A percentile compares a stretch with the other conserved stretches of the same genome.
Evolutionary conservation across 108 stramenopile genomes (phyloP).

Genomic region (Aurantiochytrium sp.): DNA sequence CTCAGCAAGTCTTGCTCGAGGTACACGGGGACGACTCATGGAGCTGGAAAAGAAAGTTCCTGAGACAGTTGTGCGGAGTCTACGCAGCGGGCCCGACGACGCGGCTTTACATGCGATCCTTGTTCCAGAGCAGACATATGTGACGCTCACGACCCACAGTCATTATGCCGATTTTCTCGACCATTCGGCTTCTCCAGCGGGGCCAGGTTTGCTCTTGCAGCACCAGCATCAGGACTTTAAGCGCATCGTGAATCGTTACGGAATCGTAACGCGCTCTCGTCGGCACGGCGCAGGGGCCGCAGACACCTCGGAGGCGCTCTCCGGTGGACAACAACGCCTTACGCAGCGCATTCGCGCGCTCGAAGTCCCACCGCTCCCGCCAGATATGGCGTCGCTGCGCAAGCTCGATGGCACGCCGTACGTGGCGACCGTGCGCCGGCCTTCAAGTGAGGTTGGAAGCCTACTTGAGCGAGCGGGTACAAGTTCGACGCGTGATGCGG

Average conservation of each 20-base stretch:
- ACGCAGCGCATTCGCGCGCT: slow-evolving; percentile 23
- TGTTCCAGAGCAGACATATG: not conserved
- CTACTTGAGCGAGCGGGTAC: not conserved
- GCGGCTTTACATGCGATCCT: not conserved
- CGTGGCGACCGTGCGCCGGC: not conserved
- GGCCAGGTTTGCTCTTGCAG: not conserved
- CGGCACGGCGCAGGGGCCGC: not conserved
- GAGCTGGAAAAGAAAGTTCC: not conserved
- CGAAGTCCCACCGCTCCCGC: slow-evolving; percentile 35
- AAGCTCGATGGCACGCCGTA: not conserved
- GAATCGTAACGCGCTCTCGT: not conserved
- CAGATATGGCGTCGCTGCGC: slow-evolving; percentile 31
- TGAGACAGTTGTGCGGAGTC: too few species aligned
- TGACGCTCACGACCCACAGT: not conserved
- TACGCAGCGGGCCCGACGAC: not conserved
- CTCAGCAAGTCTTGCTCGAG: not conserved
- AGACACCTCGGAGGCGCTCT: not conserved
- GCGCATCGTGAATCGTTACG: not conserved
- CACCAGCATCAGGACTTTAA: not conserved
- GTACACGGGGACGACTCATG: not conserved
- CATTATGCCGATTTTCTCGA: not conserved
- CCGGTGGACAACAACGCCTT: not conserved
- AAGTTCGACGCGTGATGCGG: not conserved
- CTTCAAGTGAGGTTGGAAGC: not conserved
- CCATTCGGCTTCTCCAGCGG: not conserved